A percentile compares a stretch with the other conserved stretches of the same genome.
Evolutionary conservation across 148 eudicot species (phyloP).

Genomic region (Amaranthus hypochondriacus): DNA sequence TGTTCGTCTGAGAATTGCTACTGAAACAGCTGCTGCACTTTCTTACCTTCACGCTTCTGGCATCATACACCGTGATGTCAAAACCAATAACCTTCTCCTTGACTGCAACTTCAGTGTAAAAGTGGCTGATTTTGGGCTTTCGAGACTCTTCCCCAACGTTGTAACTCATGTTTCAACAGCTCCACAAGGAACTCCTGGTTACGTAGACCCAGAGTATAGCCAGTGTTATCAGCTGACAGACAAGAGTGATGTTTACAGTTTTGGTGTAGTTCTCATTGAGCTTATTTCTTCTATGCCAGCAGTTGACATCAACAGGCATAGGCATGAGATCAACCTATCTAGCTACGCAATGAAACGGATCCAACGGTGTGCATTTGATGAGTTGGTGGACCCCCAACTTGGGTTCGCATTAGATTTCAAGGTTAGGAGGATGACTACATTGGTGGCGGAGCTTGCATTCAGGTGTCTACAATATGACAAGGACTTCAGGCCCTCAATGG

Average conservation of each 20-base stretch:
- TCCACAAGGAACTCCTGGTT: conserved; percentile 17
- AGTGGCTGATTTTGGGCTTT: conserved; percentile 20
- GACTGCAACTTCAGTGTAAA: conserved; percentile 11
- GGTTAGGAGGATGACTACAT: conserved; percentile 15
- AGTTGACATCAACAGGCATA: conserved; percentile 1
- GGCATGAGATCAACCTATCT: conserved; percentile 12
- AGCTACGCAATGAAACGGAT: conserved; percentile 12
- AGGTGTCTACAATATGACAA: conserved; percentile 15
- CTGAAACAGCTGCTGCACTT: conserved; percentile 48
- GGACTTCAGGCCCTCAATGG: conserved; percentile 12
- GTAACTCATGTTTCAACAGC: conserved; percentile 16
- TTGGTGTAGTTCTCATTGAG: conserved; percentile 10
- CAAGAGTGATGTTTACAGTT: conserved; percentile 21
- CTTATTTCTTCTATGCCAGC: conserved; percentile 17
- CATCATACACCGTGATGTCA: conserved; percentile 19
- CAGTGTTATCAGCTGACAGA: conserved; percentile 13
- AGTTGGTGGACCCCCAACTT: conserved; percentile 16
- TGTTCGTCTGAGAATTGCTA: conserved; percentile 43
- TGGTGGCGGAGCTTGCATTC: conserved; percentile 13
- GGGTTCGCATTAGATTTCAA: conserved; percentile 1
- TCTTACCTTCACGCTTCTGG: conserved; percentile 18
- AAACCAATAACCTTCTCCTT: conserved; percentile 15
- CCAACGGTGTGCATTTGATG: conserved; percentile 8
- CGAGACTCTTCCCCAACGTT: conserved; percentile 12
- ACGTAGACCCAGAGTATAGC: conserved; percentile 14